phyloP scores from a whole-genome alignment of 2,329 filamentous ascomycete genomes.

The Aureobasidium sp. region DNA sequence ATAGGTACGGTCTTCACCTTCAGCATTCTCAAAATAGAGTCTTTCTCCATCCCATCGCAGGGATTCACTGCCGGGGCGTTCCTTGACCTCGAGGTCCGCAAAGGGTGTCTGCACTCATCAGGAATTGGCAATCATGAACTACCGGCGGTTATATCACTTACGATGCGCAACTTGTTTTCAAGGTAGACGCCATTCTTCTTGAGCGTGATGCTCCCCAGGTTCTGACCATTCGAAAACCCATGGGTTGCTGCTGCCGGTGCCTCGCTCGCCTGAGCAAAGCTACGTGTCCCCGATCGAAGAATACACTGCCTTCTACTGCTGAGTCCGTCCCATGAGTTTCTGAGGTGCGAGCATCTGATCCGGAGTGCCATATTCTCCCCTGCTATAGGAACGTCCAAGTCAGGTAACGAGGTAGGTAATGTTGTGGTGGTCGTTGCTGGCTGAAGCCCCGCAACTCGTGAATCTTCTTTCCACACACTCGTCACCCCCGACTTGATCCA shows the following conservation, averaged over 20 bases:
- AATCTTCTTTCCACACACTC: too few relatives aligned
- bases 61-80: neutral
- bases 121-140: neutral
- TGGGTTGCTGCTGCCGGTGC: neutral
- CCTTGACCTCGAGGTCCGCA: neutral
- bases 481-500: too few relatives aligned
- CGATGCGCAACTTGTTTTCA: neutral
- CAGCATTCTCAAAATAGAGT: constrained; percentile 5
- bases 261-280: neutral
- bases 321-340: too few relatives aligned
- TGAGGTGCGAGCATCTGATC: neutral
- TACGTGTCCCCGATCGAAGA: neutral
- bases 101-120: constrained; percentile 2
- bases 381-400: too few relatives aligned
- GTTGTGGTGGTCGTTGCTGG: too few relatives aligned
- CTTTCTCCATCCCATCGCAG: constrained; percentile 13
- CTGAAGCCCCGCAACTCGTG: too few relatives aligned
- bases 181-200: neutral
- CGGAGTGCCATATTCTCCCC: neutral
- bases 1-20: constrained; percentile 2
- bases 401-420: too few relatives aligned
- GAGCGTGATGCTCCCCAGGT: neutral
- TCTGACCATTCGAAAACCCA: neutral
- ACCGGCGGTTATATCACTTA: neutral
- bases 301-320: neutral